These are phyloP conservation scores for Fraxinus americana DNA, from an alignment of 257 asterid species.

Conservation along the genomic window DNA sequence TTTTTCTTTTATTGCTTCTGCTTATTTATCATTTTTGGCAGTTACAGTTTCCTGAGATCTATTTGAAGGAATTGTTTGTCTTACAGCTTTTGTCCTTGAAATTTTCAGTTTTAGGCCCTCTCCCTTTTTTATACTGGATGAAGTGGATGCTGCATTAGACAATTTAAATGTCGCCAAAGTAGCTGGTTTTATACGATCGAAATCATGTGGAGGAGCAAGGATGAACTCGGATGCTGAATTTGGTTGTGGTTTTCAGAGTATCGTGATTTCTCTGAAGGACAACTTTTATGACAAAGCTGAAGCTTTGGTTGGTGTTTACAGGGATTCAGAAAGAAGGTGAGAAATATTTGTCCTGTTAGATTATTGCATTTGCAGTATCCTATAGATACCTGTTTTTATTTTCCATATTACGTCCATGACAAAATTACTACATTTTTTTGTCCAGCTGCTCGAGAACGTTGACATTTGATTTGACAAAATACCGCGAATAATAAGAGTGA, in stretches of 20 bases:
- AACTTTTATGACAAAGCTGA: slow-evolving; percentile 95
- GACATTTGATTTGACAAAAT: slow-evolving; percentile 79
- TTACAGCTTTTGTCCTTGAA: slow-evolving; percentile 13
- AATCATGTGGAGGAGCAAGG: slow-evolving; percentile 81
- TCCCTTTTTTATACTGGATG: slow-evolving; percentile 94
- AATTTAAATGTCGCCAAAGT: slow-evolving; percentile 94
- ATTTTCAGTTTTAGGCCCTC: slow-evolving; percentile 91
- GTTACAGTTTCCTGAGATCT: slow-evolving; percentile 2
- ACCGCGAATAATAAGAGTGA: slow-evolving; percentile 59
- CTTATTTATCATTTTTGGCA: not conserved
- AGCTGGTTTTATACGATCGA: slow-evolving; percentile 91
- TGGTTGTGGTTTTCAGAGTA: slow-evolving; percentile 92
- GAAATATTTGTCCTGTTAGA: slow-evolving; percentile 10
- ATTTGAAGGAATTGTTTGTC: slow-evolving; percentile 1
- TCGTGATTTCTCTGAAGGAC: slow-evolving; percentile 95
- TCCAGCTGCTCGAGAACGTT: slow-evolving; percentile 86
- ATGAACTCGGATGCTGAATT: slow-evolving; percentile 44
- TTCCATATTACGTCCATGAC: not conserved
- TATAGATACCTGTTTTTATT: not conserved
- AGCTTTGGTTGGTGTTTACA: slow-evolving; percentile 94
- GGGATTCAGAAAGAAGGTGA: slow-evolving; percentile 86
- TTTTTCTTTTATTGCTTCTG: not conserved
- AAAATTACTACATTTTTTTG: not conserved
- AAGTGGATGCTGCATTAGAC: slow-evolving; percentile 98
- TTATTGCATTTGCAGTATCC: not conserved